Base-by-base conservation (phyloP, 306 rosid species). In the Sicyos baderoa region DNA sequence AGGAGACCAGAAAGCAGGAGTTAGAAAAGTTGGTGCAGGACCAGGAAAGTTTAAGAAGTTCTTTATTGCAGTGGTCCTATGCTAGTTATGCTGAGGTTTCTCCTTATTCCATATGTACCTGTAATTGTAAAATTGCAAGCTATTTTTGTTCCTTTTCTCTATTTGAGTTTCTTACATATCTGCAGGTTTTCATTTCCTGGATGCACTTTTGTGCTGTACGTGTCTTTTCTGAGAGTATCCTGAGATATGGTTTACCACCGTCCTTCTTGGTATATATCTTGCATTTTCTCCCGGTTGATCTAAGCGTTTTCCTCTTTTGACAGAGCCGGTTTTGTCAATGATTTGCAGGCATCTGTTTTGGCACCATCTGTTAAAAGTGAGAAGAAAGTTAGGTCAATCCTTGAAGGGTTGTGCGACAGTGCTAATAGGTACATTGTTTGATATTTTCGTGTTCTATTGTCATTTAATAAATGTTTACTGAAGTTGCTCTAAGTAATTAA, bases 171-270 rank as follows among this genome's bases (percentile, higher is more conserved):
- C 66, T 72, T 66, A 7, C 23, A 47, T 14, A 71, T 52, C 53
- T 74, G 59, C 67, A 91, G 97, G 97, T 91, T 79, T 88, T 91
- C 76, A 86, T 87, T 83, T 88, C 97, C 78, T 89, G 91, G 97
- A 91, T 91, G 97, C 97, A 91, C 83, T 91, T 91, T 63, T 85
- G 83, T 81, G 95, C 97, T 18, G 89, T 89, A 54, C 87, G 90
- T 59, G 73, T 85, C 70, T 91, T 88, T 81, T 77, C 94, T 32
- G 97, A 91, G 85, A 91, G 97, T 82, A 85, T 91, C 75, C 87
- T 91, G 76, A 87, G 97, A 91, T 91, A 91, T 80, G 97, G 97
- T 74, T 71, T 89, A 80, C 97, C 91, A 13, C 96, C 91, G 3
- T 85, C 91, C 55, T 91, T 91, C 86, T 81, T 91, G 96, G 97